Evolutionary conservation across 495 filamentous ascomycete species (phyloP).

Genomic region (Neurospora hispaniola): DNA sequence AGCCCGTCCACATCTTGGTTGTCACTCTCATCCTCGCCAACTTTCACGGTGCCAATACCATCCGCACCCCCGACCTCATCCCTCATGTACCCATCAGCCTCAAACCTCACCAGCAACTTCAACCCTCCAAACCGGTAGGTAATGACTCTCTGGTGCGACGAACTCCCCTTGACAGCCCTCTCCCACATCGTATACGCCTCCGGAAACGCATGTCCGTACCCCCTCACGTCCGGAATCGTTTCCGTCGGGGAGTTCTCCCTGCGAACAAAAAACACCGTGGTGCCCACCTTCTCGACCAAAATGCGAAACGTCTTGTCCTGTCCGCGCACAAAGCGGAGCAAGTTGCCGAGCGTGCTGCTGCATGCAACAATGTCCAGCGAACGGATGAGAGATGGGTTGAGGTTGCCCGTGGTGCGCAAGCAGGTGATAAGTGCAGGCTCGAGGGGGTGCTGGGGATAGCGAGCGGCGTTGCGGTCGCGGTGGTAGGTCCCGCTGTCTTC

Average conservation of each 20-base stretch:
- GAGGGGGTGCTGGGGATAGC: conserved; percentile 43
- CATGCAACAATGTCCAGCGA: conserved; percentile 48
- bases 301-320: conserved; percentile 43
- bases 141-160: conserved; percentile 52
- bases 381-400: not conserved
- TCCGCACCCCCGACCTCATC: not conserved
- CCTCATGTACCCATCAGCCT: conserved; percentile 48
- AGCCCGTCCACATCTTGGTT: not conserved
- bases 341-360: conserved; percentile 46
- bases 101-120: conserved; percentile 46
- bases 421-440: conserved; percentile 43
- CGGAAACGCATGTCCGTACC: conserved; percentile 56
- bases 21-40: not conserved
- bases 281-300: conserved; percentile 45
- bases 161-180: conserved; percentile 34
- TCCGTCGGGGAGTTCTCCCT: conserved; percentile 45
- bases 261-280: conserved; percentile 53
- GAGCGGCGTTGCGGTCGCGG: conserved; percentile 54
- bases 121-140: conserved; percentile 48
- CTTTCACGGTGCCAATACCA: not conserved
- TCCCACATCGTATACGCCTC: conserved; percentile 54
- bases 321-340: conserved; percentile 39
- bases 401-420: too few relatives aligned
- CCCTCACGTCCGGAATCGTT: conserved; percentile 40
- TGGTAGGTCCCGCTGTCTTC: conserved; percentile 44